phyloP scores from a whole-genome alignment of 2,329 filamentous ascomycete genomes.

The Parascedosporium putredinis region DNA sequence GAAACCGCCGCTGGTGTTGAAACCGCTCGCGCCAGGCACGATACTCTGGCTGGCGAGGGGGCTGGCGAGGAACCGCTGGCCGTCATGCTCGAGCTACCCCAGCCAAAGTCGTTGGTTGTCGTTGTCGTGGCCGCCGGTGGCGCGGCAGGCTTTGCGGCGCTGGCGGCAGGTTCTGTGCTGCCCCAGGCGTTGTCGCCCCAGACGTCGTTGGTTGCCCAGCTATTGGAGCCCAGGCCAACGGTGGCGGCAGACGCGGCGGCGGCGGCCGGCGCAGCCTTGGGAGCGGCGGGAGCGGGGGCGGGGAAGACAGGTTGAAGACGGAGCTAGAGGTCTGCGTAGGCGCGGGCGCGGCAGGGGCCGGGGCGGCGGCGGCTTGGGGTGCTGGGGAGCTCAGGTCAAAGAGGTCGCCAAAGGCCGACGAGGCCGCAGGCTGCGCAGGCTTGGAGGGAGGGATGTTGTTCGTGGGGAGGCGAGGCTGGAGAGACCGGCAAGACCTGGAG shows the following conservation, averaged over 20 bases:
- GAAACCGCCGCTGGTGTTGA: slow-evolving; percentile 23
- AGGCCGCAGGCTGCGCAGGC: slow-evolving; percentile 36
- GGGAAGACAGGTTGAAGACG: slow-evolving; percentile 79
- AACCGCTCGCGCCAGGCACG: slow-evolving; percentile 48
- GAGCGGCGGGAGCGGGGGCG: slow-evolving; percentile 34
- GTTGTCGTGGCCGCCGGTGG: slow-evolving; percentile 42
- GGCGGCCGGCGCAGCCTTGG: slow-evolving; percentile 31
- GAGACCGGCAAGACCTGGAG: slow-evolving; percentile 52
- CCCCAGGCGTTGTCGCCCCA: slow-evolving; percentile 87
- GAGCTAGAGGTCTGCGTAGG: slow-evolving; percentile 41
- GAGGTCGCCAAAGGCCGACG: slow-evolving; percentile 65
- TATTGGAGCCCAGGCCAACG: slow-evolving; percentile 27
- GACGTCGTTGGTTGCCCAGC: slow-evolving; percentile 51
- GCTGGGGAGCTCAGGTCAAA: slow-evolving; percentile 62
- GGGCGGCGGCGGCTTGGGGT: slow-evolving; percentile 14
- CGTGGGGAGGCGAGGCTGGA: slow-evolving; percentile 45
- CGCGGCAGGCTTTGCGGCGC: slow-evolving; percentile 36
- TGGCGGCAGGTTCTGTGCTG: slow-evolving; percentile 46
- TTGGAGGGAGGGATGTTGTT: slow-evolving; percentile 22
- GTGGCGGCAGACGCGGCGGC: slow-evolving; percentile 23
- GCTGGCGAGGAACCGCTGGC: slow-evolving; percentile 38
- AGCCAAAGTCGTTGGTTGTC: slow-evolving; percentile 52
- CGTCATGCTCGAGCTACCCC: slow-evolving; percentile 32
- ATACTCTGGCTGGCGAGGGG: slow-evolving; percentile 51
- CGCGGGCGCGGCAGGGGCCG: slow-evolving; percentile 25